Evolutionary conservation across 352 stramenopile species (phyloP), one percentile per base, ranked within the genome.

Genomic region (Aphanomyces invadans): DNA sequence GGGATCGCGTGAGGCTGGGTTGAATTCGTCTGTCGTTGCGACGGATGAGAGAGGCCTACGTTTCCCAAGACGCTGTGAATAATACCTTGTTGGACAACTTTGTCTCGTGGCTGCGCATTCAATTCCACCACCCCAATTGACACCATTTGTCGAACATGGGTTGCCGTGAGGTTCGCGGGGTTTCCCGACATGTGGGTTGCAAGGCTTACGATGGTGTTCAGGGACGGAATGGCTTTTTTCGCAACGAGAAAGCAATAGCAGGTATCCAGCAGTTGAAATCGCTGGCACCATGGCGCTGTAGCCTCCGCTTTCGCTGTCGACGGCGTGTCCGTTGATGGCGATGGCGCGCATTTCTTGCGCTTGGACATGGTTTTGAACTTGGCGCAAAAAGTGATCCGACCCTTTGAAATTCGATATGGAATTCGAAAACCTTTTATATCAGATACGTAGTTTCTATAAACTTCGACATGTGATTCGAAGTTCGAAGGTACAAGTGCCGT

Each of bases 61-160:
- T 46, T 1, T 25, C 1, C 17, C 1, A 4, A 45, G 15, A 4
- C 1, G 33, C 10, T 7, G 4, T 28, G 21, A 45, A 23, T 23
- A 54, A 29, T 67, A 67, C 60, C 60, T 57, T 55, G 45, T 0
- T 39, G 12, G 17, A 67, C 36, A 12, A 67, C 29, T 44, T 67
- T 67, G 42, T 67, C 49, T 5, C 21, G 10, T 19, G 26, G 5
- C 21, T 59, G 28, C 17, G 28, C 15, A 21, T 48, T 44, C 21
- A 67, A 36, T 12, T 42, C n/a, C 2, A 67, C 60, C 12, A 74
- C 59, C 12, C 54, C 67, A 36, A 74, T 72, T 15, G 66, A 63
- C n/a, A 64, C 70, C 65, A 74, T 72, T 61, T 74, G 65, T n/a
- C 71, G 55, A 44, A 73, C 66, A 46, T 67, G 65, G 7, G 36